Evolutionary conservation across 2,329 filamentous ascomycete genomes (phyloP), one percentile per base, ranked within the genome.

Genomic region (Mycogone perniciosa): DNA sequence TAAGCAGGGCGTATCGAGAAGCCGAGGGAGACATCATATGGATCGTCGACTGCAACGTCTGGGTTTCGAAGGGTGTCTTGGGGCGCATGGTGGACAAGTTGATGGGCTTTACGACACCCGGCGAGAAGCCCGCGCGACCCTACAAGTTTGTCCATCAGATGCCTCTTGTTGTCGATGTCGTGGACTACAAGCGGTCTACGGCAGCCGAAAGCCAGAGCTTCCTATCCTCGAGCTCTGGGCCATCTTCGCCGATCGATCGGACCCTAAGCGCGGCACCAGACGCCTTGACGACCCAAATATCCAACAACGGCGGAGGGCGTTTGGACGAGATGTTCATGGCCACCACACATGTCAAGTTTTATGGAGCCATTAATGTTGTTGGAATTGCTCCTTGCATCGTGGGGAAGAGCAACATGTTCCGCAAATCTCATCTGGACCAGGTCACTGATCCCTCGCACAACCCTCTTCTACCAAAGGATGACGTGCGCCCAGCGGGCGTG

Each of bases 341-440:
- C 1, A 93, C 90, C 0, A 83, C 89, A 0, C 93, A 99, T 67
- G 89, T 90, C 60, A 99, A 99, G 65, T 97, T 99, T 76, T 99
- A 99, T 72, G 86, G 86, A 7, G 93, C 92, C 54, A 99, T 99
- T 77, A 97, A 97, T 69, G 88, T 89, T 0, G 89, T 96, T 11
- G 79, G 87, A 4, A 72, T 97, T 47, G 93, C 93, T 0, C 93
- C 95, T 7, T 99, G 93, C 68, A 86, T 95, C 52, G 86, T 97
- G 26, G 93, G 93, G 46, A 99, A 99, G 72, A 95, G 89, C 62
- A 97, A 95, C 71, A 97, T 99, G 91, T 99, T 97, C 71, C 87
- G 93, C 53, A 88, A 87, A 55, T 88, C 89, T 0, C 92, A 99
- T 62, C 81, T 99, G 34, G 82, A 96, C 67, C 79, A 80, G 57